Conservation (phyloP, 2,329 filamentous ascomycete species). For the Orbilia brochopaga region DNA sequence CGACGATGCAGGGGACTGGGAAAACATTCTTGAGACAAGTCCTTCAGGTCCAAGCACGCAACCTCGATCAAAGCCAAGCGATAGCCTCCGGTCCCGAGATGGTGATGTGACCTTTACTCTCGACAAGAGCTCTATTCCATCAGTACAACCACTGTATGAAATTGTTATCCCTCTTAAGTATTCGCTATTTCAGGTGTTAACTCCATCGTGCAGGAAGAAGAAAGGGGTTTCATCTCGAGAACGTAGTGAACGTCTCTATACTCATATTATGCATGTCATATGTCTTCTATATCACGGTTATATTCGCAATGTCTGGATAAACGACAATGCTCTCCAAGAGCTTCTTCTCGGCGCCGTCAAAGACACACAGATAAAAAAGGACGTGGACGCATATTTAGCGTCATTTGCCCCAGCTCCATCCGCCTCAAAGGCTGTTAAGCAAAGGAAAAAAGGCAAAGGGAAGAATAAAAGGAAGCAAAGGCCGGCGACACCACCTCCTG, state of each 20-base stretch:
- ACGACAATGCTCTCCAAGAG: constrained; percentile 75
- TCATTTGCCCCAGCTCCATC: constrained; percentile 18
- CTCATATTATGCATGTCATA: constrained; percentile 89
- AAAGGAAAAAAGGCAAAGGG: constrained; percentile 57
- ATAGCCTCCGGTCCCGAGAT: constrained; percentile 61
- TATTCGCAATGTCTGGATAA: constrained; percentile 81
- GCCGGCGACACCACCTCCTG: constrained; percentile 57
- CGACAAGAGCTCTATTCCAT: constrained; percentile 65
- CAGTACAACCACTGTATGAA: constrained; percentile 11
- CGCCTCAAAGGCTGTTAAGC: constrained; percentile 57
- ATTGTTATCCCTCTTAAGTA: constrained; percentile 55
- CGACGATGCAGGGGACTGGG: constrained; percentile 64
- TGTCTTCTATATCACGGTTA: constrained; percentile 88
- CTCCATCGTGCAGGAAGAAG: constrained; percentile 66
- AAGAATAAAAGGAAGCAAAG: constrained; percentile 56
- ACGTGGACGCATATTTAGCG: constrained; percentile 71
- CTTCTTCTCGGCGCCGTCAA: constrained; percentile 77
- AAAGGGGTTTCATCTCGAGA: constrained; percentile 88
- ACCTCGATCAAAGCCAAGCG: constrained; percentile 59
- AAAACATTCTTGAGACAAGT: constrained; percentile 61
- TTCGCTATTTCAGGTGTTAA: constrained; percentile 63
- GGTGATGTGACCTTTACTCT: constrained; percentile 78
- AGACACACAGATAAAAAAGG: constrained; percentile 70
- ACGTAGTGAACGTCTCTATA: constrained; percentile 74
- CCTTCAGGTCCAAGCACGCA: constrained; percentile 53